phyloP scores from a whole-genome alignment of 2,329 filamentous ascomycete genomes.

The Triangularia verruculosa region DNA sequence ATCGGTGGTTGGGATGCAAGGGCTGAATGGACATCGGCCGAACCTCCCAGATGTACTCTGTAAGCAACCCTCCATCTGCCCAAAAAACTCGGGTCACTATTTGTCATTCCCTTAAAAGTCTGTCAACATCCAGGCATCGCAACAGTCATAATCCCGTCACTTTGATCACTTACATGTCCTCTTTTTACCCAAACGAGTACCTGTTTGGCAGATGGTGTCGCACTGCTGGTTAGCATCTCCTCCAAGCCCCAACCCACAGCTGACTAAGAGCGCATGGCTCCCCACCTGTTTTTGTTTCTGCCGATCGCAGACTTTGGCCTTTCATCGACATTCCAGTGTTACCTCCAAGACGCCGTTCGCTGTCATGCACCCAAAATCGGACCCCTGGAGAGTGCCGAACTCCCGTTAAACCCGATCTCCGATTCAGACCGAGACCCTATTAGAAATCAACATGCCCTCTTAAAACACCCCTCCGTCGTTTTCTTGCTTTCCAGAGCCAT shows the following conservation, averaged over 20 bases:
- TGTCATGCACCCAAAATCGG: background rate
- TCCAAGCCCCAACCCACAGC: background rate
- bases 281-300: background rate
- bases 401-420: background rate
- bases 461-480: background rate
- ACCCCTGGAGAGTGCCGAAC: background rate
- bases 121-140: background rate
- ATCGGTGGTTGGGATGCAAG: background rate
- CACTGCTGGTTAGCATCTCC: background rate
- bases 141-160: background rate
- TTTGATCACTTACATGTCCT: background rate
- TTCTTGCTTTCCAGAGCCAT: background rate
- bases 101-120: background rate
- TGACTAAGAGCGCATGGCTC: background rate
- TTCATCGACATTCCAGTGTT: background rate
- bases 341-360: background rate
- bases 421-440: background rate
- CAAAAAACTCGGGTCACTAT: background rate
- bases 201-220: background rate
- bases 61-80: background rate
- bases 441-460: background rate
- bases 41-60: too few species aligned
- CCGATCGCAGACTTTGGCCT: background rate
- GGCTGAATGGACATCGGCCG: background rate
- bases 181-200: background rate